These are phyloP conservation scores for Arabis alpina DNA, from an alignment of 345 rosid genomes.

Conservation along the genomic window DNA sequence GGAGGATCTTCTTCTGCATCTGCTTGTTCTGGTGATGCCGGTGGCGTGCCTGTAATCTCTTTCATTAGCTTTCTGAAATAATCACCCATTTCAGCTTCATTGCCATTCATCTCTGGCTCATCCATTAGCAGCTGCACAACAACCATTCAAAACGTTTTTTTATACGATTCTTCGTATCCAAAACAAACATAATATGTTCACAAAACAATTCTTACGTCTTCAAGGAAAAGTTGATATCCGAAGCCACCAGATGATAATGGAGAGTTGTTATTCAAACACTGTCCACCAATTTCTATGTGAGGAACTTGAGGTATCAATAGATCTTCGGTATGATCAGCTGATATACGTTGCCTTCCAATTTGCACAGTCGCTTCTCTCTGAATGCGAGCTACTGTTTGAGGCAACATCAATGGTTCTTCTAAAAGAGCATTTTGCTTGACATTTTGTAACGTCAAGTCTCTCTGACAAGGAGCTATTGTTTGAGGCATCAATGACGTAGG, in stretches of 20 bases:
- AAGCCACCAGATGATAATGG: constrained; percentile 42
- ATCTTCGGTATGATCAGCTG: constrained; percentile 40
- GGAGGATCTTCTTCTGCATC: constrained; percentile 36
- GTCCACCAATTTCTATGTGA: constrained; percentile 28
- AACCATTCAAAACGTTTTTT: constrained; percentile 11
- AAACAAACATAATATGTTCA: neutral
- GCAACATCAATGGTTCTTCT: constrained; percentile 28
- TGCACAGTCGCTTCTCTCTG: constrained; percentile 33
- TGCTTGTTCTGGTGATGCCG: constrained; percentile 26
- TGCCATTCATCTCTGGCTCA: constrained; percentile 32
- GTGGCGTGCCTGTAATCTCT: constrained; percentile 20
- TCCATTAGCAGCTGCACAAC: constrained; percentile 32
- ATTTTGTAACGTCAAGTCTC: neutral
- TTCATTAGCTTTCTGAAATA: constrained; percentile 35
- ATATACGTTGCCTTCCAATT: constrained; percentile 41
- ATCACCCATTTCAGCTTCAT: constrained; percentile 18
- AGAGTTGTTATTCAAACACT: constrained; percentile 37
- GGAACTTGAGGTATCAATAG: constrained; percentile 41
- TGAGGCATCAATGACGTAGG: constrained; percentile 4
- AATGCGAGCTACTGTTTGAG: constrained; percentile 2
- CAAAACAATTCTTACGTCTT: constrained; percentile 35
- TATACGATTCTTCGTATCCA: neutral
- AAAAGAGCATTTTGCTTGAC: constrained; percentile 22
- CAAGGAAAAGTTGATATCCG: constrained; percentile 23
- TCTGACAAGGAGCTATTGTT: constrained; percentile 8